Percentiles rank a stretch among this genome's conserved stretches.
These are phyloP conservation scores for Friedmanniomyces endolithicus DNA, from an alignment of 495 filamentous ascomycete species.

Conservation along the genomic window DNA sequence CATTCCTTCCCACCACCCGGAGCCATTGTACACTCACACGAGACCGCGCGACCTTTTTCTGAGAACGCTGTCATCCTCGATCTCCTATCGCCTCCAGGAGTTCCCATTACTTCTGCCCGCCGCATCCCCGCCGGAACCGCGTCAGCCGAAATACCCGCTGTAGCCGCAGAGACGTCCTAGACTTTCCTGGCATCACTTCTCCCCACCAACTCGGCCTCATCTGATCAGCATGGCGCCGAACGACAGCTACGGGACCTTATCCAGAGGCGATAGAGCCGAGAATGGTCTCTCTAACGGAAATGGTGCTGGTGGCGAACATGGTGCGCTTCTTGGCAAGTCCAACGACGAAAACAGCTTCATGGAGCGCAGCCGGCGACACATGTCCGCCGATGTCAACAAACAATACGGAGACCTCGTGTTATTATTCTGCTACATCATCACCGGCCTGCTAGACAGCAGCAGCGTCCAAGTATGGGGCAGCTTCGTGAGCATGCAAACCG, in stretches of 20 bases:
- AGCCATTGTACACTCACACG: not conserved
- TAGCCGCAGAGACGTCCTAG: too few species aligned
- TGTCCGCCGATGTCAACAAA: constrained; percentile 36
- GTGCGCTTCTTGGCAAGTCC: constrained; percentile 19
- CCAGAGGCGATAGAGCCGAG: not conserved
- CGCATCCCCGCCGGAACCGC: not conserved
- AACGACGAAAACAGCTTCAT: not conserved
- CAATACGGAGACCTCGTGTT: constrained; percentile 47
- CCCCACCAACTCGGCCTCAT: not conserved
- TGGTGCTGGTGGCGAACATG: constrained; percentile 7
- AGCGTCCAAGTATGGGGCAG: constrained; percentile 62
- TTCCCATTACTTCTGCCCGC: not conserved
- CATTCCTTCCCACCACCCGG: not conserved
- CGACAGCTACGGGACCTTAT: constrained; percentile 14
- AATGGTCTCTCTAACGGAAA: constrained; percentile 7
- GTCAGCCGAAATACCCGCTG: constrained; percentile 1
- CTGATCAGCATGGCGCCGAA: constrained; percentile 1
- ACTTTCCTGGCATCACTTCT: too few species aligned
- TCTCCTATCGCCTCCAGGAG: not conserved
- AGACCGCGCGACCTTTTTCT: not conserved
- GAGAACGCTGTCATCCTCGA: not conserved
- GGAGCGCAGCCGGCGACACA: constrained; percentile 22
- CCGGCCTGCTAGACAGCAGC: constrained; percentile 59
- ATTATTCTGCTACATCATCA: constrained; percentile 57
- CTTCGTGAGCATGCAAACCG: constrained; percentile 71